These are phyloP conservation scores for Crithidia bombi DNA, from an alignment of 208 protist species.

Conservation along the genomic window DNA sequence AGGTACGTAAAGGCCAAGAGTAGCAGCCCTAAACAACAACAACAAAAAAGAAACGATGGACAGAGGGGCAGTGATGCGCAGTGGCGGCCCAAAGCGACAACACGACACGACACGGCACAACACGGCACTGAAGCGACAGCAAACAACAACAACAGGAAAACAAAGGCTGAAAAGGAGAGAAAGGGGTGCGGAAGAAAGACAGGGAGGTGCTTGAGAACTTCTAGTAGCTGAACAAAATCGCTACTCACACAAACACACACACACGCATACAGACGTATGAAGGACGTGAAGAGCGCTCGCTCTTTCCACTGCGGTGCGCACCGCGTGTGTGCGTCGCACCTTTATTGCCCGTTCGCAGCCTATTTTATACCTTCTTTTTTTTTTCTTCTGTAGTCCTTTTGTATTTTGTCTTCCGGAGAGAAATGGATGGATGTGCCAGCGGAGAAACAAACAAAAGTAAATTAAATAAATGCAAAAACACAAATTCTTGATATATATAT, in stretches of 20 bases:
- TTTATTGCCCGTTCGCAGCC: no score
- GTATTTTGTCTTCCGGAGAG: no score
- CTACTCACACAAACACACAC: slow-evolving; percentile 8
- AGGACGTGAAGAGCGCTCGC: neutral
- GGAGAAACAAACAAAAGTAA: no score
- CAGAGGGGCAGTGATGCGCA: neutral
- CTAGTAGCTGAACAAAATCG: neutral
- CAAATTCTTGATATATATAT: no score
- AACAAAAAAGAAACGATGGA: neutral
- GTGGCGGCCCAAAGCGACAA: no score
- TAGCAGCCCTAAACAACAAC: neutral
- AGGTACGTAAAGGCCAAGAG: neutral
- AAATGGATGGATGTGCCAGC: no score
- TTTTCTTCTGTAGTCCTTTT: no score
- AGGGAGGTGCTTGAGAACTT: neutral
- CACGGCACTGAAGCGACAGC: neutral
- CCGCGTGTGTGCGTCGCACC: no score
- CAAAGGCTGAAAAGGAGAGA: neutral
- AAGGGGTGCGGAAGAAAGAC: neutral
- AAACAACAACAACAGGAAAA: neutral
- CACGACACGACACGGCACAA: no score
- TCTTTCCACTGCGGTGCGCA: neutral
- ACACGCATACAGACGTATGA: slow-evolving; percentile 1
- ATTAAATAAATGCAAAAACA: no score
- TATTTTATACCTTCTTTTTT: no score